Evolutionary conservation across 257 asterid species (phyloP), one percentile per base, ranked within the genome.

Genomic region (Linderniella brevidens): DNA sequence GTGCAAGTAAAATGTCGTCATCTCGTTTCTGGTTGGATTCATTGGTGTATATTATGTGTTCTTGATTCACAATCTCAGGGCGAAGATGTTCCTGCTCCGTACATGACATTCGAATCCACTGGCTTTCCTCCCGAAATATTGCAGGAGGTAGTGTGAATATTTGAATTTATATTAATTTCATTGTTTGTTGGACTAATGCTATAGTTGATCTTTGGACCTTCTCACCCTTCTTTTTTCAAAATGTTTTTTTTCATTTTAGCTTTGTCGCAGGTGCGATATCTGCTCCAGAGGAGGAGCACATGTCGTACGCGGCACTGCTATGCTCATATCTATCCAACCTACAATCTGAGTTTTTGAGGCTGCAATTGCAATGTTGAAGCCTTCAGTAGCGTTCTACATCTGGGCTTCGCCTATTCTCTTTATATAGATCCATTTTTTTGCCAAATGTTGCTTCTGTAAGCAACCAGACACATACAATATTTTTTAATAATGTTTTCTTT

Each of bases 261-360:
- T 85, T 85, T 85, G 84, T 80, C 93, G 97, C 95, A 83, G 95
- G 92, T 87, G 97, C 97, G 97, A 87, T 87, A 87, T 87, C 86
- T 87, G 97, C 97, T 87, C 97, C 97, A 52, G 73, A 66, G 92
- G 92, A 68, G 95, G 97, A 87, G 97, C 97, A 87, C 90, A 80
- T 87, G 97, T 87, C 97, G 93, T 87, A 83, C 98, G 92, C 96
- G 85, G 98, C 93, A 68, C 68, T 90, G 94, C 87, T 65, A 71
- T 76, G 92, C 76, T 72, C 92, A 80, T 84, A 70, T 68, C 73
- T 78, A 69, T 67, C 60, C 82, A 61, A 70, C 90, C 70, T 68
- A 75, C 74, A 71, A 71, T 64, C 82, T 78, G 92, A 80, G 72
- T 83, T 81, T 84, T 74, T 79, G 80, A 84, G 92, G 85, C 80